Evolutionary conservation across 495 filamentous ascomycete species (phyloP).

Genomic region (Bryoglossum gracile): DNA sequence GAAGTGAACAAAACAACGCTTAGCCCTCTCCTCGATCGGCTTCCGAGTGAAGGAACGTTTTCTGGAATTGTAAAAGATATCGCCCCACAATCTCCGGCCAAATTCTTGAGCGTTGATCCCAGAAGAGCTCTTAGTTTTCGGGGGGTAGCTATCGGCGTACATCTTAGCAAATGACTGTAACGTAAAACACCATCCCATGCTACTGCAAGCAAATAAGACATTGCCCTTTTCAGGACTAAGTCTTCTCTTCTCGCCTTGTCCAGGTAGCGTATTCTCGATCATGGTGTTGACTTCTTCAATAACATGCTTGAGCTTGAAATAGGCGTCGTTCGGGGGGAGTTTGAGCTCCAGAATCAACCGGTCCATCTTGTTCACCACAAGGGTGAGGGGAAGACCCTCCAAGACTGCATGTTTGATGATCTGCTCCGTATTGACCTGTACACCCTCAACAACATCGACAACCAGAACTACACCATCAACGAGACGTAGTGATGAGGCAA

Average conservation of each 20-base stretch:
- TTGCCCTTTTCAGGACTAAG: slow-evolving; percentile 96
- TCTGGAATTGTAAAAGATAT: slow-evolving; percentile 89
- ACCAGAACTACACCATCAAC: slow-evolving; percentile 90
- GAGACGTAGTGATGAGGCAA: slow-evolving; percentile 78
- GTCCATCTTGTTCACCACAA: slow-evolving; percentile 97
- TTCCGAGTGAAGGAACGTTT: slow-evolving; percentile 89
- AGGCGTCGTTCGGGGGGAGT: slow-evolving; percentile 89
- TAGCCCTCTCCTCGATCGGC: slow-evolving; percentile 69
- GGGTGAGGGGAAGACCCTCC: slow-evolving; percentile 78
- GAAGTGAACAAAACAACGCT: slow-evolving; percentile 88
- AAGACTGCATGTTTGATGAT: slow-evolving; percentile 93
- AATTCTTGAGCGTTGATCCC: slow-evolving; percentile 76
- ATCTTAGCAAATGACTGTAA: slow-evolving; percentile 88
- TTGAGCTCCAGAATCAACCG: slow-evolving; percentile 90
- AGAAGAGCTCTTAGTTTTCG: slow-evolving; percentile 30
- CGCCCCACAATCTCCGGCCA: slow-evolving; percentile 79
- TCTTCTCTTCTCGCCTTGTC: slow-evolving; percentile 69
- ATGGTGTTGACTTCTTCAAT: slow-evolving; percentile 95
- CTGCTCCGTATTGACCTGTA: slow-evolving; percentile 92
- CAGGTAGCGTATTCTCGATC: slow-evolving; percentile 82
- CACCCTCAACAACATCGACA: slow-evolving; percentile 96
- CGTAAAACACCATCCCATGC: slow-evolving; percentile 95
- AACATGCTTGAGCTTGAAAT: slow-evolving; percentile 97
- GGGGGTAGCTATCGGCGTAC: slow-evolving; percentile 77
- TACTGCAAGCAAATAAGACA: slow-evolving; percentile 86